Conservation (phyloP, 768 basidiomycete species). For the Arthromyces matolae region DNA sequence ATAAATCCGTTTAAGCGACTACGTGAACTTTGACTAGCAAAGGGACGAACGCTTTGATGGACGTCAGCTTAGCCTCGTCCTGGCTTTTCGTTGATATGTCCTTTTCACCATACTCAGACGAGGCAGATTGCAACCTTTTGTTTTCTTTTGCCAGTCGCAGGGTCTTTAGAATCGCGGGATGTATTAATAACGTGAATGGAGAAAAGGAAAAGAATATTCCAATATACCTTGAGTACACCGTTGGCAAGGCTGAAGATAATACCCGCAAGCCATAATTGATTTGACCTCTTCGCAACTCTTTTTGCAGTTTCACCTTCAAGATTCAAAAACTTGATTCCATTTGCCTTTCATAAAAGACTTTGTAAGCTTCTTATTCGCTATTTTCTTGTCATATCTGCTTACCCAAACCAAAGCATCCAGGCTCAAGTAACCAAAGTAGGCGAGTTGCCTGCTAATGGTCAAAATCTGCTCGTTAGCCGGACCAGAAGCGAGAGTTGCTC, state of each 20-base stretch:
- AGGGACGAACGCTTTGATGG: slow-evolving; percentile 47
- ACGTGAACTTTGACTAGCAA: not conserved
- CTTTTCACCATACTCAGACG: slow-evolving; percentile 59
- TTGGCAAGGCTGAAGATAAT: slow-evolving; percentile 77
- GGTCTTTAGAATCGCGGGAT: slow-evolving; percentile 35
- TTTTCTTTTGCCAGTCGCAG: slow-evolving; percentile 58
- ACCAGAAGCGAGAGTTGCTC: slow-evolving; percentile 52
- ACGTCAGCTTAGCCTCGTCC: slow-evolving; percentile 59
- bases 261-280: slow-evolving; percentile 86
- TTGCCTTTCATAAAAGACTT: slow-evolving; percentile 43
- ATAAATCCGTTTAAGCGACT: slow-evolving; percentile 1
- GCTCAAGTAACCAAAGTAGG: slow-evolving; percentile 83
- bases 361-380: slow-evolving; percentile 1
- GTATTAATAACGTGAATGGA: not conserved
- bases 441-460: slow-evolving; percentile 77
- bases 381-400: slow-evolving; percentile 21
- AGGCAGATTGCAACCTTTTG: slow-evolving; percentile 44
- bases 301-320: slow-evolving; percentile 58
- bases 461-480: slow-evolving; percentile 70
- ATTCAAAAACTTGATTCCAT: slow-evolving; percentile 60
- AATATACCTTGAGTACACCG: slow-evolving; percentile 63
- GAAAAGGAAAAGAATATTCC: slow-evolving; percentile 5
- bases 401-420: slow-evolving; percentile 89
- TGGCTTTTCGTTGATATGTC: slow-evolving; percentile 62
- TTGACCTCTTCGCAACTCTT: slow-evolving; percentile 60